Base-by-base conservation (phyloP, 177 flowering plant species). In the Vitis hybrid region DNA sequence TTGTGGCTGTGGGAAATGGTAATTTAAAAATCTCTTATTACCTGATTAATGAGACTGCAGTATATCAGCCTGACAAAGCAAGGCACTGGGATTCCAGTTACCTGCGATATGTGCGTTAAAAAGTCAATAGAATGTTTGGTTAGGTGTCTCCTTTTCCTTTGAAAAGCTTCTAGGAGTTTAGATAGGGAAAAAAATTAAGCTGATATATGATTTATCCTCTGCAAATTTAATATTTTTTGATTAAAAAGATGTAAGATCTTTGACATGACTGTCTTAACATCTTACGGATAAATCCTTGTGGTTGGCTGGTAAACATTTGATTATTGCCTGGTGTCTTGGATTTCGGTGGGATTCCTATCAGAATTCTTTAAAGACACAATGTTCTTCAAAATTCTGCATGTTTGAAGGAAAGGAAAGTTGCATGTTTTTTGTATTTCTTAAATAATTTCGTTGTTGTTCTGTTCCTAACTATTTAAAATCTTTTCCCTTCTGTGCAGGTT, bases 401-500 rank as follows among this genome's bases (percentile, higher is more conserved):
- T 48, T 21, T 4, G 18, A 6, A 13, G 45, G 17, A 32, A 6
- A 13, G 50, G 17, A 7, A 3, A 6, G 19, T 13, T 8, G 19
- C 26, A 39, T 54, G 6, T 12, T 23, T 65, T n/a, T 66, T 9
- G 9, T 66, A 56, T 51, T 34, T 13, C 6, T 51, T 1, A 32
- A 39, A 45, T 50, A 49, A 64, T 57, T 57, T 6, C 49, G 14
- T 18, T 21, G 45, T 15, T 13, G 48, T 51, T 67, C 12, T 10
- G 3, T 17, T 48, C 48, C 51, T 6, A 21, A 52, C 32, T 0
- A 18, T 51, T 30, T 21, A 19, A 58, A 3, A 17, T 2, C 19
- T 52, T 56, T 77, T 62, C 56, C 52, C 5, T 52, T 61, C 2
- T 39, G 26, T 66, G 75, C 80, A 74, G 80, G 63, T 70, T 70